Conservation (phyloP, 1,139 yeast species). For the Hyphopichia wangnamkhiaoensis region DNA sequence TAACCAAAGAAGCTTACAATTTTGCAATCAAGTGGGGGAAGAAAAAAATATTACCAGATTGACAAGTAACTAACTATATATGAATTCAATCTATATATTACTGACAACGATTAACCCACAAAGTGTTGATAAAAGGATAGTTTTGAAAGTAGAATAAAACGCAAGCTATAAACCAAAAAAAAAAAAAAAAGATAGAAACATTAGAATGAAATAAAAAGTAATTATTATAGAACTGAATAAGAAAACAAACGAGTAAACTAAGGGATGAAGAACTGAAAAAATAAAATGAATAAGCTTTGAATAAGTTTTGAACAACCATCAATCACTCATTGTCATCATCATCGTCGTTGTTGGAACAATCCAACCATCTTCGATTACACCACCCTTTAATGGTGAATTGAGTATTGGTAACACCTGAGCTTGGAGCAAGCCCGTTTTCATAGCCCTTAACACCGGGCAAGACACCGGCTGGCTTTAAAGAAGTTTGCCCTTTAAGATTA, state of each 20-base stretch:
- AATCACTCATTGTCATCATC: background rate
- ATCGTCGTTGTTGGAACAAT: conserved; percentile 8
- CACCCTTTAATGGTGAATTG: conserved; percentile 59
- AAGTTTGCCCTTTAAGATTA: background rate
- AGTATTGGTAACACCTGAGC: conserved; percentile 37
- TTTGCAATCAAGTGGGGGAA: background rate
- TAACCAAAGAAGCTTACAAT: background rate
- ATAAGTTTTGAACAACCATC: background rate
- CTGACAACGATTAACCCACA: background rate
- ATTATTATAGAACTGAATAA: too few relatives aligned
- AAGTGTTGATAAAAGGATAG: too few relatives aligned
- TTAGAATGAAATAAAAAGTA: background rate
- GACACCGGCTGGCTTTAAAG: conserved; percentile 40
- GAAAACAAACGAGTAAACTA: too few relatives aligned
- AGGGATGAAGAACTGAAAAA: conserved; percentile 1
- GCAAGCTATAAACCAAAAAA: too few relatives aligned
- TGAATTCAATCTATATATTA: background rate
- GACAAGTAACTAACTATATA: too few relatives aligned
- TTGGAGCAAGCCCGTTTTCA: conserved; percentile 39
- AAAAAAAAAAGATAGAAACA: too few relatives aligned
- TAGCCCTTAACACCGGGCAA: conserved; percentile 21
- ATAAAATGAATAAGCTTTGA: background rate
- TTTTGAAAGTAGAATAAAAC: too few relatives aligned
- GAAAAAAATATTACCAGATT: background rate
- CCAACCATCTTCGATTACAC: conserved; percentile 51